Conservation (phyloP, 148 eudicot genomes). For the Beta vulgaris region DNA sequence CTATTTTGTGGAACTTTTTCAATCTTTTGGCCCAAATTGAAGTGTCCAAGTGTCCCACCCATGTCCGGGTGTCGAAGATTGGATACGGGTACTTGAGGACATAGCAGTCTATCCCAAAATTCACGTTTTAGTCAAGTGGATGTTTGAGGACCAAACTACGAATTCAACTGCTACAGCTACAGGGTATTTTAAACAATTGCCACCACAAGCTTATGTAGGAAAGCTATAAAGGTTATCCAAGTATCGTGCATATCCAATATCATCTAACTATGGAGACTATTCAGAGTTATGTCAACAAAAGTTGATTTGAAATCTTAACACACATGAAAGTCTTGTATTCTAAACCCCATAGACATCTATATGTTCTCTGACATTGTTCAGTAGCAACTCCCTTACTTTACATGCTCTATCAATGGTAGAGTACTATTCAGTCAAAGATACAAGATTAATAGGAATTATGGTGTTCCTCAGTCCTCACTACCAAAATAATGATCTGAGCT, state of each 20-base stretch:
- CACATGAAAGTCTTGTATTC: not conserved
- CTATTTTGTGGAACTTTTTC: too few relatives aligned
- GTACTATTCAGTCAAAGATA: not conserved
- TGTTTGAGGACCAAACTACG: not conserved
- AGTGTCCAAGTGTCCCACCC: too few relatives aligned
- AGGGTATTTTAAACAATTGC: not conserved
- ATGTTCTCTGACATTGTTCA: not conserved
- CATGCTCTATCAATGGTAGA: not conserved
- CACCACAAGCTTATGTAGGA: not conserved
- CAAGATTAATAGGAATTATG: not conserved
- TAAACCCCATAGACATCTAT: not conserved
- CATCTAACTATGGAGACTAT: too few relatives aligned
- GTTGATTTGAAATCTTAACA: not conserved
- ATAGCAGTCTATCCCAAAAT: not conserved
- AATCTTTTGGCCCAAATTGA: too few relatives aligned
- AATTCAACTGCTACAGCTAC: not conserved
- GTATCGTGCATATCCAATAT: too few relatives aligned
- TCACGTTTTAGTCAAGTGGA: not conserved
- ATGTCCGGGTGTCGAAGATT: too few relatives aligned
- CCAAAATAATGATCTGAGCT: not conserved
- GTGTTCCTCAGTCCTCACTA: not conserved
- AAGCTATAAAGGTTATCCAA: not conserved
- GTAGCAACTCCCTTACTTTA: not conserved
- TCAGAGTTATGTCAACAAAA: not conserved
- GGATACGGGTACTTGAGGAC: too few relatives aligned